Conservation (phyloP, 139 green algal genomes). For the Tetratostichococcus sp. region DNA sequence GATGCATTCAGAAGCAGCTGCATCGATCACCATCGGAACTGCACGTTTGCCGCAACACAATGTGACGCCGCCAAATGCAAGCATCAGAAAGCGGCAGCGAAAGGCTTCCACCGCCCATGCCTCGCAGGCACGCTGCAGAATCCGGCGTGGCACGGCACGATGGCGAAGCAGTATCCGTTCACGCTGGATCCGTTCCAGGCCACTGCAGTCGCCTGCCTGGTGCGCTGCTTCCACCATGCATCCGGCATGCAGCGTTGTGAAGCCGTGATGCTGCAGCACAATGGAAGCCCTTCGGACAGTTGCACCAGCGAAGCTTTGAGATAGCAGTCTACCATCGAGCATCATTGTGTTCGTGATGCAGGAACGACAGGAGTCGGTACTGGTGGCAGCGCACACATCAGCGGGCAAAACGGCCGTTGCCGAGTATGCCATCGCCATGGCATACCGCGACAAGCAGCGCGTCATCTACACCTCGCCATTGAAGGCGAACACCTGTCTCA, state of each 20-base stretch:
- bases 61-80: too few relatives aligned
- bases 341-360: too few relatives aligned
- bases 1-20: not conserved
- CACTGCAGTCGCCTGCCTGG: conserved; percentile 76
- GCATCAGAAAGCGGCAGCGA: too few relatives aligned
- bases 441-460: conserved; percentile 60
- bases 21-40: too few relatives aligned
- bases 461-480: conserved; percentile 96
- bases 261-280: too few relatives aligned
- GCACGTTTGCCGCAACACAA: too few relatives aligned
- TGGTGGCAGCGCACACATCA: conserved; percentile 90
- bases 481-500: conserved; percentile 59
- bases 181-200: conserved; percentile 86
- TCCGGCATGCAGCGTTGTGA: too few relatives aligned
- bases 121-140: conserved; percentile 65
- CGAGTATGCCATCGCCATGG: conserved; percentile 90
- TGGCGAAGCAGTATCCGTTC: conserved; percentile 85
- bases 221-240: too few relatives aligned
- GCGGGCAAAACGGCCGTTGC: conserved; percentile 94
- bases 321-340: too few relatives aligned
- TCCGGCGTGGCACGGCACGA: conserved; percentile 47
- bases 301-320: too few relatives aligned
- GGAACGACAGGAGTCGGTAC: conserved; percentile 82
- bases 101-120: too few relatives aligned
- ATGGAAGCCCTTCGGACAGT: too few relatives aligned